These are phyloP conservation scores for Aristolochia fimbriata DNA, from an alignment of 164 flowering plant species.

Conservation along the genomic window DNA sequence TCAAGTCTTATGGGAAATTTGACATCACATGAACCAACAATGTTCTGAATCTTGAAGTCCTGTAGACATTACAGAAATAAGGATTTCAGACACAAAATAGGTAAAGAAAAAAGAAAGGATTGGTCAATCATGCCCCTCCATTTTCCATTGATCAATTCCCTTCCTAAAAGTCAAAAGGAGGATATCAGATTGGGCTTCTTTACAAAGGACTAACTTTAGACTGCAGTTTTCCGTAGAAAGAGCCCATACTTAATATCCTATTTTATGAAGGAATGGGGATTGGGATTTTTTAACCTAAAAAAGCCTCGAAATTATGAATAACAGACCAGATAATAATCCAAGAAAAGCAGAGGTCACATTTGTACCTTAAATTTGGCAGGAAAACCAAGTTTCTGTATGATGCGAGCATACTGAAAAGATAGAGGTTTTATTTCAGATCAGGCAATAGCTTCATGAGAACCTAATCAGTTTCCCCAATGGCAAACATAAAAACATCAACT, in stretches of 20 bases:
- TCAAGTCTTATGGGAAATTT: conserved; percentile 89
- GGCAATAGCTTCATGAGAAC: no score
- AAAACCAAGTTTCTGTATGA: conserved; percentile 90
- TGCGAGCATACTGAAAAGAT: conserved; percentile 74
- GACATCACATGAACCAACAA: conserved; percentile 89
- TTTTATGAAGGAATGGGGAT: not conserved
- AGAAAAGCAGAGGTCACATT: not conserved
- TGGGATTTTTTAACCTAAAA: no score
- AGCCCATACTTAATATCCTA: not conserved
- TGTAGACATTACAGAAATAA: conserved; percentile 8
- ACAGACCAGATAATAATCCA: not conserved
- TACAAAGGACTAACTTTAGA: no score
- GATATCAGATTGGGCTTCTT: no score
- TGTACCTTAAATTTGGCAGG: conserved; percentile 89
- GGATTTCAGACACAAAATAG: not conserved
- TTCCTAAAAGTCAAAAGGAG: no score
- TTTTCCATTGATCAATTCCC: no score
- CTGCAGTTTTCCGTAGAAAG: no score
- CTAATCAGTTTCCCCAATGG: no score
- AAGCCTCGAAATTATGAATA: no score
- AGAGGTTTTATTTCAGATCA: not conserved
- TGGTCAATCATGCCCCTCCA: no score
- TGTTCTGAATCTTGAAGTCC: conserved; percentile 93
- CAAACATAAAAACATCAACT: no score
- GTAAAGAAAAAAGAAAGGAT: not conserved